Evolutionary conservation across 805 yeast genomes (phyloP).

Genomic region (Henningerozyma blattae): DNA sequence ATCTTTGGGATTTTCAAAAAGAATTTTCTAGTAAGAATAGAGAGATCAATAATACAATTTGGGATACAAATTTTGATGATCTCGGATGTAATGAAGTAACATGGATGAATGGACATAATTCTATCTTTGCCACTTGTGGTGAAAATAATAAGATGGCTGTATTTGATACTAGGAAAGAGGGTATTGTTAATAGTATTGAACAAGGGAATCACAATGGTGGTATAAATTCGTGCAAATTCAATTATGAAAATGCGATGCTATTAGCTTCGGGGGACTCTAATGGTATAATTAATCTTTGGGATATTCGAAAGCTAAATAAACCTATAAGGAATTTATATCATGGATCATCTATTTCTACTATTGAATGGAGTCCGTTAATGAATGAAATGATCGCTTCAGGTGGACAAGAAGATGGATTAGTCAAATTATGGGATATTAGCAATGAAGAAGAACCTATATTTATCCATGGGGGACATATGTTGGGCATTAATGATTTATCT

Average conservation of each 20-base stretch:
- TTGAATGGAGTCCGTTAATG: constrained; percentile 60
- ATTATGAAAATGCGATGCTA: constrained; percentile 40
- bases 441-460: constrained; percentile 33
- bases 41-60: constrained; percentile 16
- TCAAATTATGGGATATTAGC: constrained; percentile 47
- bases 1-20: constrained; percentile 53
- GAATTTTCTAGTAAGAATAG: constrained; percentile 22
- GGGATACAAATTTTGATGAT: constrained; percentile 19
- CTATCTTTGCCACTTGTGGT: constrained; percentile 52
- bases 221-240: constrained; percentile 49
- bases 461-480: constrained; percentile 75
- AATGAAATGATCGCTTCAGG: constrained; percentile 50
- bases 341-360: constrained; percentile 46
- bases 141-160: constrained; percentile 44
- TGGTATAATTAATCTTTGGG: constrained; percentile 54
- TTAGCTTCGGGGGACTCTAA: constrained; percentile 56
- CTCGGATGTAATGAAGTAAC: constrained; percentile 59
- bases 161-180: constrained; percentile 39
- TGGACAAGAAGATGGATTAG: constrained; percentile 51
- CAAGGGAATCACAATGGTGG: constrained; percentile 19
- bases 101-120: constrained; percentile 54
- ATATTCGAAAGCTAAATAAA: constrained; percentile 36
- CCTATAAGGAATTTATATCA: constrained; percentile 23
- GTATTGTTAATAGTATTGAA: constrained; percentile 43
- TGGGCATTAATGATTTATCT: constrained; percentile 72